These are phyloP conservation scores for Claviceps humidiphila DNA, from an alignment of 2,329 filamentous ascomycete species.

Conservation along the genomic window DNA sequence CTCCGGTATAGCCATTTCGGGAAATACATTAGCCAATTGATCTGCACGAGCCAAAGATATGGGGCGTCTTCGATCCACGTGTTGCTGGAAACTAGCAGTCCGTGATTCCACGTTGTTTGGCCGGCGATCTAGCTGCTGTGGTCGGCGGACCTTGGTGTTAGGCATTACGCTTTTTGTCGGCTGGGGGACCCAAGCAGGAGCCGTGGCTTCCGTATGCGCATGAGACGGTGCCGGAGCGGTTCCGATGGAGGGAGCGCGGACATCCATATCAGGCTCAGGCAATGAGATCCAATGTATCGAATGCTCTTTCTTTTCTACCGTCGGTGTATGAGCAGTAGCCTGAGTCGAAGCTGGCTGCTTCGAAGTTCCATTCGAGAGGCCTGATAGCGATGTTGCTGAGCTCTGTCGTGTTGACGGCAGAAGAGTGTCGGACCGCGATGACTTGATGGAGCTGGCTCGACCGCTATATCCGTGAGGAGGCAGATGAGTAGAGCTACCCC, in stretches of 20 bases:
- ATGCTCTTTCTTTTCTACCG: slow-evolving; percentile 4
- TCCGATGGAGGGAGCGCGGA: neutral
- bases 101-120: slow-evolving; percentile 12
- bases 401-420: slow-evolving; percentile 8
- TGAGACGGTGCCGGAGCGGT: neutral
- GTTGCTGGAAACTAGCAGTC: slow-evolving; percentile 3
- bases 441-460: neutral
- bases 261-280: slow-evolving; percentile 1
- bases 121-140: neutral
- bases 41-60: slow-evolving; percentile 6
- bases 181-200: neutral
- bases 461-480: neutral
- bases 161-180: neutral
- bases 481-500: neutral
- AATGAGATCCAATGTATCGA: slow-evolving; percentile 5
- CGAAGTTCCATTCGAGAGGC: slow-evolving; percentile 7
- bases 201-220: neutral
- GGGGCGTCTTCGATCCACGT: slow-evolving; percentile 5
- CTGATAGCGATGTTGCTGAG: slow-evolving; percentile 12
- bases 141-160: neutral
- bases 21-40: slow-evolving; percentile 13
- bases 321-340: slow-evolving; percentile 6
- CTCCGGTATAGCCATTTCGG: slow-evolving; percentile 11
- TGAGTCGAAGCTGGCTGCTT: slow-evolving; percentile 6
- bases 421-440: slow-evolving; percentile 3